Conservation (phyloP, 2,329 filamentous ascomycete species). For the Talaromyces sp. region DNA sequence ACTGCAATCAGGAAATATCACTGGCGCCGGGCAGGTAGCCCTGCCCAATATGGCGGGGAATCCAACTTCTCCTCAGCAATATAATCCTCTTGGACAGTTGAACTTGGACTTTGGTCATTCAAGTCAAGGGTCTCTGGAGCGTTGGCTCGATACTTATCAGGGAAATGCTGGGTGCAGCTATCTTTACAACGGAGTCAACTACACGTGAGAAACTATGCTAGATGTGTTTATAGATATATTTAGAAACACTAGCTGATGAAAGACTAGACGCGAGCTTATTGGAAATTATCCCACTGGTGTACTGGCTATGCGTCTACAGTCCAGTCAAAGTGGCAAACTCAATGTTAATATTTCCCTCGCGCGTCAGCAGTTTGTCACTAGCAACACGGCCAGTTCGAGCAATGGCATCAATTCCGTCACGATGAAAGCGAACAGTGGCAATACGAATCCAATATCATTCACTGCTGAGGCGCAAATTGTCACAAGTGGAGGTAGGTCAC, state of each 20-base stretch:
- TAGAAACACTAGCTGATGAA: background rate
- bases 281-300: background rate
- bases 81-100: background rate
- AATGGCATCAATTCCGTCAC: background rate
- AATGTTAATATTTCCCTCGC: background rate
- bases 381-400: background rate
- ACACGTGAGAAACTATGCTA: background rate
- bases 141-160: constrained; percentile 2
- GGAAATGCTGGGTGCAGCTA: background rate
- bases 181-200: background rate
- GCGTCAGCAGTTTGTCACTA: background rate
- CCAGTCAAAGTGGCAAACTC: background rate
- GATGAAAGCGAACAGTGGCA: background rate
- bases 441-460: background rate
- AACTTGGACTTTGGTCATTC: background rate
- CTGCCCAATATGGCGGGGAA: background rate
- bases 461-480: background rate
- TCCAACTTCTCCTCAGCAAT: background rate
- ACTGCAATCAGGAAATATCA: background rate
- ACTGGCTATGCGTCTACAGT: background rate
- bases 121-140: background rate
- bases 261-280: background rate
- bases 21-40: background rate
- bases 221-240: background rate
- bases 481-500: background rate